Evolutionary conservation across 768 basidiomycete genomes (phyloP).

Genomic region (Serendipita indica): DNA sequence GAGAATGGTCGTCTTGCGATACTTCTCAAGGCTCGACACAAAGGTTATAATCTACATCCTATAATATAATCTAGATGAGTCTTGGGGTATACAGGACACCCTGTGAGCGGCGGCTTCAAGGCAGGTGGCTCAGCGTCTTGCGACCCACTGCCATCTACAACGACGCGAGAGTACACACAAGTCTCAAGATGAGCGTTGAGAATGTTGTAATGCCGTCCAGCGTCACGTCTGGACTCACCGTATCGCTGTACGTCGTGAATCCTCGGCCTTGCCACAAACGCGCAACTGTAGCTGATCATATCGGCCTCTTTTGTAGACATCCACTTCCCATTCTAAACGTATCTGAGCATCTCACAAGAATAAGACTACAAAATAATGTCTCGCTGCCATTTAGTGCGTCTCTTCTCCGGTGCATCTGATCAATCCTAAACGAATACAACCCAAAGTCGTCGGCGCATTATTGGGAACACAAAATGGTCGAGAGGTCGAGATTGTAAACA

Average conservation of each 20-base stretch:
- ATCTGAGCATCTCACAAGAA: slow-evolving; percentile 84
- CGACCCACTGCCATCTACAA: background rate
- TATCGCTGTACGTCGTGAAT: background rate
- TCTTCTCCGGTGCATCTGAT: background rate
- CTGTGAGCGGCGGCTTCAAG: no score
- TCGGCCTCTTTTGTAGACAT: slow-evolving; percentile 90
- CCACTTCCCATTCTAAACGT: slow-evolving; percentile 93
- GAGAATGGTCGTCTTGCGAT: no score
- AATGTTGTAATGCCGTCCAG: slow-evolving; percentile 7
- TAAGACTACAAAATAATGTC: slow-evolving; percentile 55
- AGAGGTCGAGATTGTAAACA: slow-evolving; percentile 93
- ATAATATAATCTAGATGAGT: no score
- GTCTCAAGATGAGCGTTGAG: slow-evolving; percentile 7
- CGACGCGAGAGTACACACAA: background rate
- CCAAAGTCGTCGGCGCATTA: slow-evolving; percentile 75
- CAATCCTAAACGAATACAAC: no score
- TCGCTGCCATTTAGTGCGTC: slow-evolving; percentile 48
- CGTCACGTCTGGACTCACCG: slow-evolving; percentile 4
- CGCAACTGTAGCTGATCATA: no score
- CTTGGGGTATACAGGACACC: no score
- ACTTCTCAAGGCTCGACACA: no score
- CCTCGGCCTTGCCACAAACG: background rate
- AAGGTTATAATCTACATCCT: no score
- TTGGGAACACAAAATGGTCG: slow-evolving; percentile 89
- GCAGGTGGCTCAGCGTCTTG: background rate